Evolutionary conservation across 495 filamentous ascomycete species (phyloP), one percentile per base, ranked within the genome.

Genomic region (Acidiella bohemica): DNA sequence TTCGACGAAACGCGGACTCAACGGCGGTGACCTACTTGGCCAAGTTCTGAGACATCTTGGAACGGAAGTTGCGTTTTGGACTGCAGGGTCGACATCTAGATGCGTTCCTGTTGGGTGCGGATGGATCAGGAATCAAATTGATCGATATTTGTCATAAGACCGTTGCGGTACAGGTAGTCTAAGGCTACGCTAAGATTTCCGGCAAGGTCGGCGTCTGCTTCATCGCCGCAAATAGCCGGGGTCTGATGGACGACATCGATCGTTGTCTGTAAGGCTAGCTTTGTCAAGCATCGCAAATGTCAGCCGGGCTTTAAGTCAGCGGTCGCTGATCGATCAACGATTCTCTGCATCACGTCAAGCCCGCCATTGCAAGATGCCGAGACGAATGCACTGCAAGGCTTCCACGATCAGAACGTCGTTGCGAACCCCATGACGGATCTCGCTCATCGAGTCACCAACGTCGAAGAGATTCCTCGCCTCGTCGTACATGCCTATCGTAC

Each of bases 71-170:
- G 50, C 53, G n/a, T 4, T 56, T 56, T 43, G 53, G 53, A 9
- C 40, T 53, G 16, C 53, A 56, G 33, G 53, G 53, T 12, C 50
- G 53, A 28, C 51, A 57, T 39, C 45, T 51, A 3, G 51, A 57
- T 47, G 48, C 51, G 18, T 54, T 56, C 31, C 33, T 57, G 12
- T 43, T 54, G 36, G 54, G 51, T 12, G 53, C 51, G 31, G 54
- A 30, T n/a, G 47, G 47, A 20, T 27, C 37, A n/a, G 54, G 47
- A 17, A 54, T 57, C 17, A 42, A 51, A 20, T 45, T 57, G 5
- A 42, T 57, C 5, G 53, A 56, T 32, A 53, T 44, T 5, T 13
- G 53, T 16, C 53, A 56, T 46, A 50, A 56, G 37, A 56, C 53
- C 2, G 47, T 46, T n/a, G 46, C 53, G 16, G 36, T 56, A 4